Percentiles rank a stretch among this genome's conserved stretches.
Evolutionary conservation across 2,329 filamentous ascomycete genomes (phyloP).

Genomic region (Fusarium bactridioides): DNA sequence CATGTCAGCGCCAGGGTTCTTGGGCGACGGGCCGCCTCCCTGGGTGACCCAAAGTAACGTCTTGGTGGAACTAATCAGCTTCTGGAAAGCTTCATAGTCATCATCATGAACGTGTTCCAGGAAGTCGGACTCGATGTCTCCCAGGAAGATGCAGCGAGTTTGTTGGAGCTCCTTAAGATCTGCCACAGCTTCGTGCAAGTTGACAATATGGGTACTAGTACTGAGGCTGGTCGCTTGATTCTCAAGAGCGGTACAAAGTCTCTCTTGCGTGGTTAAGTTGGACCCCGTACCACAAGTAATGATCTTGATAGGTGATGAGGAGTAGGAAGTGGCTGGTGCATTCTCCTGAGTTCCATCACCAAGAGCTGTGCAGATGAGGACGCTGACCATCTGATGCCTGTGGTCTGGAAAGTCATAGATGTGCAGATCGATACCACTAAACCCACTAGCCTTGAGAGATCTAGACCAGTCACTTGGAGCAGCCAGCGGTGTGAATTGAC

Average conservation of each 20-base stretch:
- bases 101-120: neutral
- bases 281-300: neutral
- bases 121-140: neutral
- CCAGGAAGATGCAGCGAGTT: neutral
- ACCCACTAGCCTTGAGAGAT: neutral
- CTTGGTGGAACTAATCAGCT: neutral
- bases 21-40: neutral
- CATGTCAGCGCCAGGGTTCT: neutral
- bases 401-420: slow-evolving; percentile 8
- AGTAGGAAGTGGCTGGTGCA: neutral
- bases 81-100: neutral
- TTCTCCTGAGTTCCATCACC: neutral
- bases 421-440: neutral
- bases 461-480: neutral
- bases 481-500: neutral
- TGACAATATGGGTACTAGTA: neutral
- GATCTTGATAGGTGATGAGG: neutral
- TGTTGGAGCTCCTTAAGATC: neutral
- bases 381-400: neutral
- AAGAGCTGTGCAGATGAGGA: neutral
- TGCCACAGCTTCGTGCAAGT: neutral
- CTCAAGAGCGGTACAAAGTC: neutral
- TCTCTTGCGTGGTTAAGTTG: neutral
- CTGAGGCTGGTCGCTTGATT: neutral
- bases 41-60: neutral